A percentile compares a stretch with the other conserved stretches of the same genome.
Conservation (phyloP, 306 rosid species). For the Malus orientalis region DNA sequence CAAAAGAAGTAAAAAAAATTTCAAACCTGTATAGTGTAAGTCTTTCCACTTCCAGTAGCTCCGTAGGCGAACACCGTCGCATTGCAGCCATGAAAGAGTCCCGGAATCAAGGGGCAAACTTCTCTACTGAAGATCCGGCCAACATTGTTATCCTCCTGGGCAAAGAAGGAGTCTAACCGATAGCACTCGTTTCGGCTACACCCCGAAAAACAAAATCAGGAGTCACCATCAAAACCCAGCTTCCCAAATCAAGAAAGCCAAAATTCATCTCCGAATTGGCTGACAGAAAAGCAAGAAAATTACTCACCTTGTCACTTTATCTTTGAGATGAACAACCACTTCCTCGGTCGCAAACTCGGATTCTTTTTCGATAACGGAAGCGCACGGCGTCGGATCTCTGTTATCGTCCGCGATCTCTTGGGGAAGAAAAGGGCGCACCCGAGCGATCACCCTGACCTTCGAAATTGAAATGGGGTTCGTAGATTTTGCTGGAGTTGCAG, state of each 20-base stretch:
- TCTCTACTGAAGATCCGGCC: conserved; percentile 57
- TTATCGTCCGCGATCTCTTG: conserved; percentile 32
- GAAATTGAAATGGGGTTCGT: conserved; percentile 31
- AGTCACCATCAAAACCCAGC: not conserved
- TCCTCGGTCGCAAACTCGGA: conserved; percentile 25
- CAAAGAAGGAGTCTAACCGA: conserved; percentile 66
- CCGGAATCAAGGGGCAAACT: conserved; percentile 67
- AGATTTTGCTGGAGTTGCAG: conserved; percentile 26
- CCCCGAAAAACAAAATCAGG: not conserved
- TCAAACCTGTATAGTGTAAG: conserved; percentile 89
- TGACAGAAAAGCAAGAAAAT: not conserved
- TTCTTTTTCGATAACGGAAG: conserved; percentile 43
- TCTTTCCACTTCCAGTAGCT: conserved; percentile 95
- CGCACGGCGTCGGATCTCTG: conserved; percentile 35
- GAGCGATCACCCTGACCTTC: conserved; percentile 66
- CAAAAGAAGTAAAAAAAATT: not conserved
- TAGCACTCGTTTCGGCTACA: conserved; percentile 80
- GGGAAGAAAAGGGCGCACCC: conserved; percentile 81
- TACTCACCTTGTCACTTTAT: conserved; percentile 63
- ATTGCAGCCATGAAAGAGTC: conserved; percentile 61
- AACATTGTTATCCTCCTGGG: conserved; percentile 65
- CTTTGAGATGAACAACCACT: conserved; percentile 64
- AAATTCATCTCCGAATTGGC: not conserved
- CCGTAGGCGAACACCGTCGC: conserved; percentile 92
- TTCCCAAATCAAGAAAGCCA: not conserved